These are phyloP conservation scores for Salinomyces thailandicus DNA, from an alignment of 2,329 filamentous ascomycete species.

Conservation along the genomic window DNA sequence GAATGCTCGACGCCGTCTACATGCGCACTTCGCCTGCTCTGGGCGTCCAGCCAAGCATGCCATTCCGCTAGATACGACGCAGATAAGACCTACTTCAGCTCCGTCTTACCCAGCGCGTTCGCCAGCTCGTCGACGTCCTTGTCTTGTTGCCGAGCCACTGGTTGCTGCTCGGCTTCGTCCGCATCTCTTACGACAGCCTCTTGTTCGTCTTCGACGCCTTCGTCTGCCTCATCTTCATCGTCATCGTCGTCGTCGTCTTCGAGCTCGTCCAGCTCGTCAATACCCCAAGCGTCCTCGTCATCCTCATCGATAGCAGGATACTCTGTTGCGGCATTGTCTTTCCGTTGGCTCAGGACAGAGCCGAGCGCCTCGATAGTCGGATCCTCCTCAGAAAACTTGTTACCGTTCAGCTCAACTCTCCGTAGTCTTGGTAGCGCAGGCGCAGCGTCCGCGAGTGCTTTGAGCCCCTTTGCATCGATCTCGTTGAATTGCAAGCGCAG, in stretches of 20 bases:
- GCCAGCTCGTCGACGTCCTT: slow-evolving; percentile 74
- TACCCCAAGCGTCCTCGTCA: slow-evolving; percentile 69
- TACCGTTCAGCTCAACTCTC: slow-evolving; percentile 89
- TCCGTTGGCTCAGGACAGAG: slow-evolving; percentile 50
- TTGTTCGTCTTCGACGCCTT: slow-evolving; percentile 50
- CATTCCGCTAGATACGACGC: neutral
- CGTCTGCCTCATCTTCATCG: slow-evolving; percentile 60
- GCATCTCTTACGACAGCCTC: slow-evolving; percentile 61
- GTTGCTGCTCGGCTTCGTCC: slow-evolving; percentile 62
- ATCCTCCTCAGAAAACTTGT: slow-evolving; percentile 86
- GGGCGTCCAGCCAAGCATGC: too few relatives aligned
- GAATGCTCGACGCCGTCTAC: too few relatives aligned
- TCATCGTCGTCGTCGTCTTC: slow-evolving; percentile 52
- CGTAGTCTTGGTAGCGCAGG: slow-evolving; percentile 60
- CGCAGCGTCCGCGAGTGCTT: slow-evolving; percentile 58
- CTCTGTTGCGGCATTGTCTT: slow-evolving; percentile 45
- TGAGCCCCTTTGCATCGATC: slow-evolving; percentile 66
- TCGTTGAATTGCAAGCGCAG: slow-evolving; percentile 90
- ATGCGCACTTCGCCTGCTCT: too few relatives aligned
- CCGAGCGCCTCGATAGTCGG: slow-evolving; percentile 57
- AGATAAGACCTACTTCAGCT: slow-evolving; percentile 22
- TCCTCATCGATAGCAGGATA: slow-evolving; percentile 49
- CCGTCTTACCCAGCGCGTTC: slow-evolving; percentile 62
- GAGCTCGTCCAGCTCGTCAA: slow-evolving; percentile 79
- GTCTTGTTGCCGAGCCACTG: slow-evolving; percentile 59